Evolutionary conservation across 192 early-diverging fungal species (phyloP).

Genomic region (Phlyctochytrium arcticum): DNA sequence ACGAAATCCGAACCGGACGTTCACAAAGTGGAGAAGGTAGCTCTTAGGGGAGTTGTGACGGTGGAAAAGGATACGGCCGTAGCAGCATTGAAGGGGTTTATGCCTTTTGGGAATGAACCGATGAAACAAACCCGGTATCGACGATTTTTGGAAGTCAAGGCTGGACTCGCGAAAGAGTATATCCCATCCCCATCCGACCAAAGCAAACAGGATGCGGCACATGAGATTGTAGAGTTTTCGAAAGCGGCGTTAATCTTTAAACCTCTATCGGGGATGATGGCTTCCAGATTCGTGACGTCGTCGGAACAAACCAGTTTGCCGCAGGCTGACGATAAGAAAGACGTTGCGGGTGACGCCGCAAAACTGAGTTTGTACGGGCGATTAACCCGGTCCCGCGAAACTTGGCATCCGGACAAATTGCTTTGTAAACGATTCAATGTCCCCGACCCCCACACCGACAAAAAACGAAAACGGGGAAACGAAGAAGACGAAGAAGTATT

Average conservation of each 20-base stretch:
- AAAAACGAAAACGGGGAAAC: constrained; percentile 11
- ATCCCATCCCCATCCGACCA: constrained; percentile 7
- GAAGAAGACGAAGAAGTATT: constrained; percentile 21
- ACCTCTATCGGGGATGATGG: constrained; percentile 66
- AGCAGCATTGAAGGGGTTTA: constrained; percentile 70
- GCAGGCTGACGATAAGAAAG: constrained; percentile 8
- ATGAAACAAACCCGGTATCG: constrained; percentile 74
- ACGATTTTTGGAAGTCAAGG: constrained; percentile 60
- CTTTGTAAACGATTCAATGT: constrained; percentile 78
- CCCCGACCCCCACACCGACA: constrained; percentile 59
- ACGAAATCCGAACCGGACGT: background rate
- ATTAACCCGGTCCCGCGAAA: constrained; percentile 48
- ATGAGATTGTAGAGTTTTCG: constrained; percentile 69
- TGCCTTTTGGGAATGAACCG: constrained; percentile 68
- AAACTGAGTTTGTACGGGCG: constrained; percentile 61
- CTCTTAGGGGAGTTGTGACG: constrained; percentile 23
- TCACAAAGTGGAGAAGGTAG: constrained; percentile 5
- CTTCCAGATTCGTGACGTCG: constrained; percentile 64
- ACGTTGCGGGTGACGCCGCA: background rate
- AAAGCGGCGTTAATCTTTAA: constrained; percentile 74
- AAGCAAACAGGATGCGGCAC: constrained; percentile 28
- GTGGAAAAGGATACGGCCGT: constrained; percentile 63
- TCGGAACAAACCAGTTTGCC: background rate
- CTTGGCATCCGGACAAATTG: constrained; percentile 64
- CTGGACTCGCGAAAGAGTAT: constrained; percentile 43